phyloP scores from a whole-genome alignment of 805 yeast species.

The Schwanniomyces vanrijiae region DNA sequence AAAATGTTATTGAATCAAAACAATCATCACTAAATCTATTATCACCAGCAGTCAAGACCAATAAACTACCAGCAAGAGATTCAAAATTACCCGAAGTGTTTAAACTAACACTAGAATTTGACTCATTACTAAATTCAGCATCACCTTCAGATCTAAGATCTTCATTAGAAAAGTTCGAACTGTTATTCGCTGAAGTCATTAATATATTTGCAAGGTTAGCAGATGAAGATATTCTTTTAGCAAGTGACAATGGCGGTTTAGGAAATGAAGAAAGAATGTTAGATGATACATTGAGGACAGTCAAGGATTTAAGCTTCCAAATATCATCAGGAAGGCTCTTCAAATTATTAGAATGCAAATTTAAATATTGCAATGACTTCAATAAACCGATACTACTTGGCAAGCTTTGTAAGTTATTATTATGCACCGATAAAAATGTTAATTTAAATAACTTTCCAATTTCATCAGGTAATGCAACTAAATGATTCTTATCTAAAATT shows the following conservation, averaged over 20 bases:
- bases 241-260: slow-evolving; percentile 41
- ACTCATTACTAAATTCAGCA: slow-evolving; percentile 3
- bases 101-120: slow-evolving; percentile 6
- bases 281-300: slow-evolving; percentile 68
- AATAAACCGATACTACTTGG: slow-evolving; percentile 68
- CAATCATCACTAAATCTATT: slow-evolving; percentile 79
- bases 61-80: slow-evolving; percentile 51
- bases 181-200: slow-evolving; percentile 1
- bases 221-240: slow-evolving; percentile 31
- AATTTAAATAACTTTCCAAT: slow-evolving; percentile 60
- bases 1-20: slow-evolving; percentile 63
- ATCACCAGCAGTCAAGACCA: slow-evolving; percentile 69
- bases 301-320: slow-evolving; percentile 60
- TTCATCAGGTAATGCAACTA: slow-evolving; percentile 72
- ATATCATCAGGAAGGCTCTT: slow-evolving; percentile 65
- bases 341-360: slow-evolving; percentile 82
- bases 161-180: background rate
- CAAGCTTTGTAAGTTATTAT: slow-evolving; percentile 70
- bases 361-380: slow-evolving; percentile 61
- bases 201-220: slow-evolving; percentile 19
- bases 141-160: background rate
- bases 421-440: slow-evolving; percentile 65
- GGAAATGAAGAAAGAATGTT: slow-evolving; percentile 66
- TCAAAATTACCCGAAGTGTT: background rate
- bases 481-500: slow-evolving; percentile 76